A percentile compares a stretch with the other conserved stretches of the same genome.
Evolutionary conservation across 306 rosid species (phyloP).

Genomic region (Pyrus pyrifolia): DNA sequence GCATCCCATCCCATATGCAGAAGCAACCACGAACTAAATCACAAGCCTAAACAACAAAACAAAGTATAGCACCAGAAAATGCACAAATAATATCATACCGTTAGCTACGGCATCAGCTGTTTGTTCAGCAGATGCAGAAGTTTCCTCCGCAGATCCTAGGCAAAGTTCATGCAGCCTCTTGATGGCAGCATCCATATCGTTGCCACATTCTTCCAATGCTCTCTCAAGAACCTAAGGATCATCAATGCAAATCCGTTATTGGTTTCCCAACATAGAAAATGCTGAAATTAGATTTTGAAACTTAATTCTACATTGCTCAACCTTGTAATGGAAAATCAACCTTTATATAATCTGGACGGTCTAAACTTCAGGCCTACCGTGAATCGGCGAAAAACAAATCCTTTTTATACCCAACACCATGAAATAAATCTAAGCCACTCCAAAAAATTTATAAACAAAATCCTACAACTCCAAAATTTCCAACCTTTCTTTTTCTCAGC

Average conservation of each 20-base stretch:
- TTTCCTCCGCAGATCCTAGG: slow-evolving; percentile 43
- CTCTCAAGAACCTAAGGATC: slow-evolving; percentile 71
- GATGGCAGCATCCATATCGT: slow-evolving; percentile 84
- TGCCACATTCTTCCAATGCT: slow-evolving; percentile 67
- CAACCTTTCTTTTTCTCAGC: neutral
- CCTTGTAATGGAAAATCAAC: neutral
- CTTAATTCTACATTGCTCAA: neutral
- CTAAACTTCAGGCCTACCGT: neutral
- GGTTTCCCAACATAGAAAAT: neutral
- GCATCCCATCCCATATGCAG: neutral
- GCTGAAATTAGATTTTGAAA: neutral
- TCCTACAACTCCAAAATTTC: neutral
- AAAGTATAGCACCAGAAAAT: neutral
- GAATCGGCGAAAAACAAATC: neutral
- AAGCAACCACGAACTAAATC: neutral
- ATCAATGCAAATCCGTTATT: neutral
- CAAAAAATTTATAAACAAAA: neutral
- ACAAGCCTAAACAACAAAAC: neutral
- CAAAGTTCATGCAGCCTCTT: slow-evolving; percentile 57
- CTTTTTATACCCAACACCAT: neutral
- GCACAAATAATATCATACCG: slow-evolving; percentile 23
- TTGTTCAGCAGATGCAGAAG: slow-evolving; percentile 25
- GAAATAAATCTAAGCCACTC: neutral
- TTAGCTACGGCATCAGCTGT: slow-evolving; percentile 27
- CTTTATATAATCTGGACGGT: neutral